Evolutionary conservation across 176 grass and related monocot species (phyloP), one percentile per base, ranked within the genome.

Genomic region (Oryza officinalis): DNA sequence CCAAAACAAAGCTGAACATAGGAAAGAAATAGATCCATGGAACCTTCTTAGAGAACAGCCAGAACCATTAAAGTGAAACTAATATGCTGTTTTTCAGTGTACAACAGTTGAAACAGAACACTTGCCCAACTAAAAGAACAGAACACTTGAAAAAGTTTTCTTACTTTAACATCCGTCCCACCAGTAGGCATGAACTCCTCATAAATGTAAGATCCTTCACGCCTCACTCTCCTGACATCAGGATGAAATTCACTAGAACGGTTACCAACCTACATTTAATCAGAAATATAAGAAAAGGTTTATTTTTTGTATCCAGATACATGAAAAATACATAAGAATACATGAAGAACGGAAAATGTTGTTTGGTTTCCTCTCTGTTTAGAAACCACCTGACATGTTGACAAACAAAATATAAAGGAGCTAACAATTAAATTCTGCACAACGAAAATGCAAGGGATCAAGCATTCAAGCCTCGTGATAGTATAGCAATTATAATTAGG

Each of bases 161-260:
- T 80, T 87, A 96, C 96, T 92, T 99, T 99, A 81, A 99, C 96
- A 94, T 99, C 96, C 27, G 96, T 99, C 77, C 96, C 96, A 81
- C 96, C 96, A 71, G 96, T 99, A 76, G 96, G 91, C 93, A 99
- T 99, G 87, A 99, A 99, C 76, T 99, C 96, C 71, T 99, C 96
- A 23, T 99, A 99, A 81, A 99, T 99, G 72, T 99, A 99, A 90
- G 96, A 99, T 70, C 96, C 91, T 87, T 98, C 96, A 74, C 93
- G 96, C 69, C 96, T 91, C 81, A 98, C 96, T 85, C 87, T 92
- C 47, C 89, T 90, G 35, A 94, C 91, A 57, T 98, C 96, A 70
- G 96, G 93, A 92, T 95, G 93, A 88, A 98, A 98, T 87, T 98
- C 93, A 92, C 96, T 98, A 72, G 96, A 98, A 45, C 96, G 90